Evolutionary conservation across 2,329 filamentous ascomycete species (phyloP).

Genomic region (Cercospora zeina): DNA sequence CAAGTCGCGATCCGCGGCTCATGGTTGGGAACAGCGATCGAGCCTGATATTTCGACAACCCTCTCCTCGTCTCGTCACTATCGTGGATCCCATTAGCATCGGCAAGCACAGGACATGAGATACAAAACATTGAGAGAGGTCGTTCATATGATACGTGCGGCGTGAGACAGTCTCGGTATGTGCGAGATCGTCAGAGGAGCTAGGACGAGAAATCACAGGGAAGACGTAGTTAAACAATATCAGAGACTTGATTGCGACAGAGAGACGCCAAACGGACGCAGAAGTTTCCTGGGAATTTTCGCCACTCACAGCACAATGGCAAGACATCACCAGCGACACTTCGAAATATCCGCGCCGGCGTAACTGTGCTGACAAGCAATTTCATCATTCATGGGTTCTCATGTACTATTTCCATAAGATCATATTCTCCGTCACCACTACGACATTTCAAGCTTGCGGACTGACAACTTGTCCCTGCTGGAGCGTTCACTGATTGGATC

Average conservation of each 20-base stretch:
- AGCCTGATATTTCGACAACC: not conserved
- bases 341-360: not conserved
- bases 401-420: not conserved
- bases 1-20: not conserved
- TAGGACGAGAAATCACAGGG: not conserved
- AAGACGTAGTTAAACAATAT: no score
- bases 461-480: not conserved
- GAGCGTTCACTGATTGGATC: not conserved
- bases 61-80: not conserved
- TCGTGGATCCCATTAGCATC: not conserved
- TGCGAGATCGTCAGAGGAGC: not conserved
- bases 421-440: not conserved
- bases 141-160: not conserved
- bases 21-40: not conserved
- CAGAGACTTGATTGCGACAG: no score
- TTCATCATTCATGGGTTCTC: not conserved
- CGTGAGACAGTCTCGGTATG: not conserved
- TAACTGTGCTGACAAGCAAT: not conserved
- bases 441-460: conserved; percentile 1
- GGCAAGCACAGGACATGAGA: not conserved
- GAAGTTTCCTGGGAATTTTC: not conserved
- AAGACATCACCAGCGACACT: not conserved
- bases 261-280: no score
- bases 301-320: not conserved
- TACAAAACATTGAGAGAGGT: not conserved